phyloP scores from a whole-genome alignment of 495 filamentous ascomycete genomes.

The Tuber indicum region DNA sequence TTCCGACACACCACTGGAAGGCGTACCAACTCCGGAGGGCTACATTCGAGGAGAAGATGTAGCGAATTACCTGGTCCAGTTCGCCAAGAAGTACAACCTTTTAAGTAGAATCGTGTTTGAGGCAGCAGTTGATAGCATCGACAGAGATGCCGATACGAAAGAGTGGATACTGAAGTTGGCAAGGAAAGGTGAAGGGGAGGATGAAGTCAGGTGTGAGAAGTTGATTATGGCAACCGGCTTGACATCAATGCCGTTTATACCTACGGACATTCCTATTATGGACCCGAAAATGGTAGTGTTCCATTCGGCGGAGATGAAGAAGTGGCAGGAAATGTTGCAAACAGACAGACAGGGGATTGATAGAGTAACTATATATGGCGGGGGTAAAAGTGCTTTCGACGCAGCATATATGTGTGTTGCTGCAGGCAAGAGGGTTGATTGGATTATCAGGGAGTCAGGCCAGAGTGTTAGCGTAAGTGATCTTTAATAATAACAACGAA shows the following conservation, averaged over 20 bases:
- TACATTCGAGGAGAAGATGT: constrained; percentile 64
- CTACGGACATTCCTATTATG: constrained; percentile 39
- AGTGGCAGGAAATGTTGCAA: constrained; percentile 32
- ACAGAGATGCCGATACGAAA: constrained; percentile 24
- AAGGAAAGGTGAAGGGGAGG: constrained; percentile 15
- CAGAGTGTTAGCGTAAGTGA: constrained; percentile 39
- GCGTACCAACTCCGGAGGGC: constrained; percentile 38
- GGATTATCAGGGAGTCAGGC: constrained; percentile 46
- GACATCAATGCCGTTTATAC: constrained; percentile 45
- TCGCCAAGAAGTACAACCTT: constrained; percentile 45
- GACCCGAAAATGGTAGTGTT: constrained; percentile 42
- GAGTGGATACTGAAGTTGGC: constrained; percentile 40
- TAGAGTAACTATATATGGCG: constrained; percentile 47
- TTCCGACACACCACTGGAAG: constrained; percentile 63
- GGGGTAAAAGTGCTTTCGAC: constrained; percentile 49
- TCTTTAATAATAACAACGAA: neutral
- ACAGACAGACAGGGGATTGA: constrained; percentile 21
- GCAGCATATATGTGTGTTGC: constrained; percentile 45
- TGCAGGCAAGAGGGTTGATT: constrained; percentile 47
- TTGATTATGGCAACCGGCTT: constrained; percentile 48
- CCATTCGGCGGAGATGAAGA: constrained; percentile 43
- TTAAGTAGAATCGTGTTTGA: constrained; percentile 41
- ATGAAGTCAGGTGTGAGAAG: constrained; percentile 39
- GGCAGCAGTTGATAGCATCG: constrained; percentile 38
- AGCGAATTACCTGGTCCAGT: constrained; percentile 58